phyloP scores from a whole-genome alignment of 2,329 filamentous ascomycete species.

The Pleurostoma richardsiae region DNA sequence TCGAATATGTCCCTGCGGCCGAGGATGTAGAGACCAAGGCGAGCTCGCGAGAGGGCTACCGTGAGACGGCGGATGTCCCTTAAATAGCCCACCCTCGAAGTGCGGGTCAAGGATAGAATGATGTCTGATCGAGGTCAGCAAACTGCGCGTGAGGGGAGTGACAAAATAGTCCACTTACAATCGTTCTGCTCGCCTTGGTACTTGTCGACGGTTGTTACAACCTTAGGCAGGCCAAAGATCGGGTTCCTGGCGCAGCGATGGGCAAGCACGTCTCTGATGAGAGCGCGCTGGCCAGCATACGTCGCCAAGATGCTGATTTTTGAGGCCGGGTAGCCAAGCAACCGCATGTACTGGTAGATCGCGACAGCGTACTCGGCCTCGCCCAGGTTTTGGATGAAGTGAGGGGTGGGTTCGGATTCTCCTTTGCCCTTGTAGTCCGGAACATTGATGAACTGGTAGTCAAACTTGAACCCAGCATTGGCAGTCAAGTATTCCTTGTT shows the following conservation, averaged over 20 bases:
- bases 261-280: constrained; percentile 80
- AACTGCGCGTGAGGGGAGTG: not conserved
- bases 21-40: constrained; percentile 86
- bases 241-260: constrained; percentile 79
- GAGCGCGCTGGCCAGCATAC: constrained; percentile 84
- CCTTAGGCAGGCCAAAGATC: constrained; percentile 83
- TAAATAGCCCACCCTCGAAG: constrained; percentile 83
- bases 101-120: constrained; percentile 88
- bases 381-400: constrained; percentile 94
- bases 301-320: constrained; percentile 88
- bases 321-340: constrained; percentile 81
- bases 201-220: constrained; percentile 93
- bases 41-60: constrained; percentile 86
- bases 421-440: constrained; percentile 87
- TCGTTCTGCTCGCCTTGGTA: constrained; percentile 99
- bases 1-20: constrained; percentile 87
- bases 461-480: constrained; percentile 88
- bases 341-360: constrained; percentile 93
- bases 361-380: constrained; percentile 97
- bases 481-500: constrained; percentile 69
- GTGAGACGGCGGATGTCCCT: constrained; percentile 91
- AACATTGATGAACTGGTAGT: constrained; percentile 96
- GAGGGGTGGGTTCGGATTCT: constrained; percentile 83
- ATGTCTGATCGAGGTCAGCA: constrained; percentile 56
- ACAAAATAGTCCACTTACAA: constrained; percentile 56